phyloP scores from a whole-genome alignment of 176 grass and related monocot species.

The Triticum turgidum region DNA sequence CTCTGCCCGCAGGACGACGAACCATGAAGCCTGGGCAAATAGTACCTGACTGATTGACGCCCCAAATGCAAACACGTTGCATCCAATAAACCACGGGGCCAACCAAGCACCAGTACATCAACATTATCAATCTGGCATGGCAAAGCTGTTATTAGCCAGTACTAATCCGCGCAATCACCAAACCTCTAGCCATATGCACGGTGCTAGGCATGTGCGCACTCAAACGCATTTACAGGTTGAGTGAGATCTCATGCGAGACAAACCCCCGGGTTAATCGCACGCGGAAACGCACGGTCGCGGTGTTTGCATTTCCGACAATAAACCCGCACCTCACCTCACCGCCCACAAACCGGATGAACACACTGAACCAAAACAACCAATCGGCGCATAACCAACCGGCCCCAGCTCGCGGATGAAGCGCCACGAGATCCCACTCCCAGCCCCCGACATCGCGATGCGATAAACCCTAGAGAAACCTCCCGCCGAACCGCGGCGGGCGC shows the following conservation, averaged over 20 bases:
- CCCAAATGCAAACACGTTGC: not conserved
- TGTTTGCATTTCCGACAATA: not conserved
- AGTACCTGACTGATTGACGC: not conserved
- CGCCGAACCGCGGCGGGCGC: not conserved
- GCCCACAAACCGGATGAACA: not conserved
- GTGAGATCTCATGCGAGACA: not conserved
- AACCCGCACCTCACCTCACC: not conserved
- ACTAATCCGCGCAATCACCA: not conserved
- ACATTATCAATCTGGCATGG: not conserved
- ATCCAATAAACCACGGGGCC: not conserved
- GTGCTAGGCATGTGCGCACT: not conserved
- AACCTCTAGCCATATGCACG: not conserved
- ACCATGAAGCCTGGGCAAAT: not conserved
- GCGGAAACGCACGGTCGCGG: not conserved
- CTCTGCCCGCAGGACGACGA: not conserved
- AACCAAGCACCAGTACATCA: not conserved
- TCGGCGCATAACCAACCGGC: not conserved
- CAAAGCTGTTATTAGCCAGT: not conserved
- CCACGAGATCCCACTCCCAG: constrained; percentile 1
- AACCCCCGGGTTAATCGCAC: not conserved
- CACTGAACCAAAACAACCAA: not conserved
- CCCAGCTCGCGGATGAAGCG: not conserved
- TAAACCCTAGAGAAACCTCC: constrained; percentile 21
- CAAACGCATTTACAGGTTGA: not conserved
- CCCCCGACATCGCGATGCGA: not conserved